Conservation (phyloP, 371 early-diverging fungal genomes). For the Mortierella sp. region DNA sequence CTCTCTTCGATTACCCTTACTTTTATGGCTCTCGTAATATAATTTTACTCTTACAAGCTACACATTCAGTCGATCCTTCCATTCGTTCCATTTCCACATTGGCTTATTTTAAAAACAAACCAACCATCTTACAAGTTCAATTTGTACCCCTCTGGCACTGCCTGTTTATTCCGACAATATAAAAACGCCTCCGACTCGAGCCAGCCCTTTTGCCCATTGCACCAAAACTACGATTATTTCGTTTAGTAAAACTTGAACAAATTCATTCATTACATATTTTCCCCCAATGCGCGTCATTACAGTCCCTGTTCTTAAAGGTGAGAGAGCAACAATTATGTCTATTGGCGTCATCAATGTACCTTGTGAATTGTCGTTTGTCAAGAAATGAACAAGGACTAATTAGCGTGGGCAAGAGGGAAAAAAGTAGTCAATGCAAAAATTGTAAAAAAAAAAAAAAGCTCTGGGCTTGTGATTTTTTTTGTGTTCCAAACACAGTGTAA, state of each 20-base stretch:
- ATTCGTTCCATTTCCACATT: slow-evolving; percentile 28
- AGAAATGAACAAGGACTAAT: no score
- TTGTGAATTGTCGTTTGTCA: background rate
- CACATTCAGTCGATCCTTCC: slow-evolving; percentile 22
- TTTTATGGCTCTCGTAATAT: slow-evolving; percentile 7
- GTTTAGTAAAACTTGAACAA: background rate
- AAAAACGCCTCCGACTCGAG: background rate
- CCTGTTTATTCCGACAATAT: background rate
- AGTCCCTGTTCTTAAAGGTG: slow-evolving; percentile 61
- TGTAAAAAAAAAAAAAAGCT: background rate
- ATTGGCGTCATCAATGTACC: background rate
- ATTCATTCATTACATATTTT: background rate
- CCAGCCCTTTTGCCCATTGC: background rate
- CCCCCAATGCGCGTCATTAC: slow-evolving; percentile 66
- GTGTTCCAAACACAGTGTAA: background rate
- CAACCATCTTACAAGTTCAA: background rate
- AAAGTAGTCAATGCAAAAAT: background rate
- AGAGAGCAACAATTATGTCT: no score
- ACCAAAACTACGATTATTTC: slow-evolving; percentile 7
- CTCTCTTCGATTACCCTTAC: background rate
- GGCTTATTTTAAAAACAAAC: background rate
- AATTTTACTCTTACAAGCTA: background rate
- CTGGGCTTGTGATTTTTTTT: no score
- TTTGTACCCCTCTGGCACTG: background rate
- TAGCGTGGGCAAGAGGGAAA: background rate